phyloP scores from a whole-genome alignment of 2,329 filamentous ascomycete genomes.

The Fusarium coffeatum region DNA sequence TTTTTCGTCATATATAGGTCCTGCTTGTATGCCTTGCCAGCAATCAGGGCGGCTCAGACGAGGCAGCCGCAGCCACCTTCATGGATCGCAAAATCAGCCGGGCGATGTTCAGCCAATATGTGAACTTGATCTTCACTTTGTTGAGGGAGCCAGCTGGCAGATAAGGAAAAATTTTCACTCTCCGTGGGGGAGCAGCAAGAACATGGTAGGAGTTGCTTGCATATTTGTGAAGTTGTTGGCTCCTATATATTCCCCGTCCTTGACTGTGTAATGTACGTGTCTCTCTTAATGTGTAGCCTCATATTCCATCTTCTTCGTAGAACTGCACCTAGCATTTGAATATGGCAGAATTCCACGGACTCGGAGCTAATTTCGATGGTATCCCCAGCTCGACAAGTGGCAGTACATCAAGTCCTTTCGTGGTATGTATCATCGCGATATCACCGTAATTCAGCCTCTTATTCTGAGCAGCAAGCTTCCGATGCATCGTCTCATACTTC shows the following conservation, averaged over 20 bases:
- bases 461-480: constrained; percentile 40
- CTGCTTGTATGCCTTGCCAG: constrained; percentile 28
- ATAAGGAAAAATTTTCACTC: constrained; percentile 33
- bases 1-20: constrained; percentile 7
- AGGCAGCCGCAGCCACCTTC: constrained; percentile 33
- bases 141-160: constrained; percentile 37
- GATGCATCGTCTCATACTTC: constrained; percentile 45
- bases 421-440: constrained; percentile 24
- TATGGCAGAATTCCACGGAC: constrained; percentile 41
- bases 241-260: constrained; percentile 16
- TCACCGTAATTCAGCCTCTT: constrained; percentile 10
- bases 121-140: constrained; percentile 16
- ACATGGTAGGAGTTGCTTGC: constrained; percentile 1
- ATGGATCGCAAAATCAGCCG: constrained; percentile 8
- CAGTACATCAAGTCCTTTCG: constrained; percentile 42
- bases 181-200: neutral
- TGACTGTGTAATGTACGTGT: neutral
- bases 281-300: neutral
- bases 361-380: constrained; percentile 43
- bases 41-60: constrained; percentile 17
- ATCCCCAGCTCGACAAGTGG: constrained; percentile 44
- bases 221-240: constrained; percentile 2
- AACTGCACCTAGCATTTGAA: neutral
- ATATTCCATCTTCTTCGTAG: neutral
- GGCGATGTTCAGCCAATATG: constrained; percentile 3